Conservation (phyloP, 2,329 filamentous ascomycete genomes). For the Fusarium lyarnte region DNA sequence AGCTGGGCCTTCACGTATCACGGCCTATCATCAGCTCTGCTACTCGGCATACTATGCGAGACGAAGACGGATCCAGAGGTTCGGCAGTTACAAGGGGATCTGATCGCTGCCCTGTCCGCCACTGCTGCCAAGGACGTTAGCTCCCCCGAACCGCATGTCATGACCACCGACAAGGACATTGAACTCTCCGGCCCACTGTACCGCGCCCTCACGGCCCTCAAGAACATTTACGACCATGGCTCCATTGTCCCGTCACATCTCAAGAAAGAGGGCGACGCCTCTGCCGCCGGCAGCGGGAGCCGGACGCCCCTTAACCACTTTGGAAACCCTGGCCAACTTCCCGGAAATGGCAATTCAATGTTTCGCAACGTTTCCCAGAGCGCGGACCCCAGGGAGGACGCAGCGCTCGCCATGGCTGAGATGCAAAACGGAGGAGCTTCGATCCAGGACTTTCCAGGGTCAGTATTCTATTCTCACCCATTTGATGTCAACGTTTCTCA, state of each 20-base stretch:
- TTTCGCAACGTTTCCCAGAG: constrained; percentile 43
- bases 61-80: constrained; percentile 72
- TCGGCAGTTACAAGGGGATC: constrained; percentile 69
- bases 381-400: constrained; percentile 67
- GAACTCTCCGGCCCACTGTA: constrained; percentile 70
- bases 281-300: constrained; percentile 56
- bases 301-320: constrained; percentile 53
- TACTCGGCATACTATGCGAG: constrained; percentile 71
- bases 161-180: constrained; percentile 67
- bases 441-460: constrained; percentile 58
- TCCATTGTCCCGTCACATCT: constrained; percentile 62
- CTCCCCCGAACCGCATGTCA: constrained; percentile 63
- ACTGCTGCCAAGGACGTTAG: constrained; percentile 70
- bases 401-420: constrained; percentile 71
- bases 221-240: constrained; percentile 74
- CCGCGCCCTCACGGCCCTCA: constrained; percentile 68
- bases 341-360: constrained; percentile 38
- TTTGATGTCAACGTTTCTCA: constrained; percentile 24
- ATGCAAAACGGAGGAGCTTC: constrained; percentile 66
- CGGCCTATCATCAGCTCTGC: constrained; percentile 70
- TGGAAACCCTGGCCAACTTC: constrained; percentile 36
- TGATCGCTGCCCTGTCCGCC: constrained; percentile 71
- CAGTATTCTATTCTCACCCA: constrained; percentile 14
- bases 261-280: constrained; percentile 60
- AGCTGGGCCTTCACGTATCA: constrained; percentile 77